Evolutionary conservation across 2,329 filamentous ascomycete genomes (phyloP), one percentile per base, ranked within the genome.

Genomic region (Didymella arachidicola): DNA sequence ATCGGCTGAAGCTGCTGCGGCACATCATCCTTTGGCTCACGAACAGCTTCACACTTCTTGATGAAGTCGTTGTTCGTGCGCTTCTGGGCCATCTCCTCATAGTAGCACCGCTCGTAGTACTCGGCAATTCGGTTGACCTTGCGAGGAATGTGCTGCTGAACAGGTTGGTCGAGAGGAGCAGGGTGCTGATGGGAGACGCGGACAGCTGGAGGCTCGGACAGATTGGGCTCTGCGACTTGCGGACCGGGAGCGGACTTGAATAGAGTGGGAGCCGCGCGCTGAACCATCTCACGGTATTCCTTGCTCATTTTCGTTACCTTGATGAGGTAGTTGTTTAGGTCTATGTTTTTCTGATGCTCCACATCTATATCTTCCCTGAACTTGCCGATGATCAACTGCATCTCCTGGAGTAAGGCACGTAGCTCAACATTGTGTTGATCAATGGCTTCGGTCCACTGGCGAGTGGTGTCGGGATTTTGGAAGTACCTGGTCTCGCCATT

Each of bases 1-100:
- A 54, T 22, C 4, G 27, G 36, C 27, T 54, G 26, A 8, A 34
- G 52, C 27, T 32, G 34, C 43, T 32, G 52, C 14, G 19, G 12
- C 1, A 11, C 7, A 0, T 42, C 34, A 4, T 32, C 27, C 10
- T 47, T 26, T 4, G 36, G 26, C 14, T 54, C 52, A 2, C 52
- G 52, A 2, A 43, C 44, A 5, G 52, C 52, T 22, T 54, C 52
- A 22, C 52, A 48, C 29, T 54, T 42, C 16, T 45, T 36, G 11
- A 48, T 11, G 36, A 54, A 54, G 3, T 29, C 27, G 7, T 10
- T 42, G 34, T 18, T 6, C 2, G 42, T 3, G 25, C 26, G 44
- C 19, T 30, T 26, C 3, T 18, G 14, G 3, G 27, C 43, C 8
- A 7, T n/a, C 7, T 45, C 26, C 26, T 44, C 25, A 2, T 2